These are phyloP conservation scores for Silybum marianum DNA, from an alignment of 129 eudicot species.

Conservation along the genomic window DNA sequence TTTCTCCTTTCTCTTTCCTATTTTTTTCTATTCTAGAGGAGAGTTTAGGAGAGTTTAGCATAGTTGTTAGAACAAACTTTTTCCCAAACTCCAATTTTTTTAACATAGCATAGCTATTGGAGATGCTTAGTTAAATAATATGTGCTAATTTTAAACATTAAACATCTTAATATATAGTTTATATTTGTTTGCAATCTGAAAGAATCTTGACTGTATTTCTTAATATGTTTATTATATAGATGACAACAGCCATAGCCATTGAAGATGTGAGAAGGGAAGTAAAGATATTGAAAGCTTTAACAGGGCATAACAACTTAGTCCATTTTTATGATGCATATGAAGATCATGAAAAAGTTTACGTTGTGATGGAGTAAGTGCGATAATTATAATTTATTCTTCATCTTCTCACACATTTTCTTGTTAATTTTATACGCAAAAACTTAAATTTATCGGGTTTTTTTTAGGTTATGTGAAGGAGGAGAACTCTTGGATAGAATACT, in stretches of 20 bases:
- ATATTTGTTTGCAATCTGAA: not conserved
- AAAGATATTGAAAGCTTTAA: constrained; percentile 74
- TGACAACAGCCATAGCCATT: constrained; percentile 95
- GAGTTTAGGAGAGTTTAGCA: no score
- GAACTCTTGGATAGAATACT: constrained; percentile 90
- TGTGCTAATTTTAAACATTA: not conserved
- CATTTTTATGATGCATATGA: constrained; percentile 87
- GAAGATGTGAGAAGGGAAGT: constrained; percentile 98
- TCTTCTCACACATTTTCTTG: not conserved
- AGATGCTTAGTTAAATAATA: not conserved
- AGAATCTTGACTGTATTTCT: constrained; percentile 8
- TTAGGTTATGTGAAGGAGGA: constrained; percentile 96
- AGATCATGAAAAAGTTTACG: constrained; percentile 78
- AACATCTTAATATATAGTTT: not conserved
- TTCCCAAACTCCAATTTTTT: no score
- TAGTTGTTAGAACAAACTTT: no score
- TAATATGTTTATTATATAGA: constrained; percentile 40
- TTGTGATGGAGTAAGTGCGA: constrained; percentile 89
- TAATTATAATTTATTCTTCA: not conserved
- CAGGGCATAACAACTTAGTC: constrained; percentile 81
- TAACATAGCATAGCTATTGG: not conserved
- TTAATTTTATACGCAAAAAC: not conserved
- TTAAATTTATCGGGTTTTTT: constrained; percentile 8
- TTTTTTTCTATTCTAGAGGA: no score
- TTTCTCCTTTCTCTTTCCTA: no score